A percentile compares a stretch with the other conserved stretches of the same genome.
Conservation (phyloP, 371 early-diverging fungal species). For the Rhizomucor miehei region DNA sequence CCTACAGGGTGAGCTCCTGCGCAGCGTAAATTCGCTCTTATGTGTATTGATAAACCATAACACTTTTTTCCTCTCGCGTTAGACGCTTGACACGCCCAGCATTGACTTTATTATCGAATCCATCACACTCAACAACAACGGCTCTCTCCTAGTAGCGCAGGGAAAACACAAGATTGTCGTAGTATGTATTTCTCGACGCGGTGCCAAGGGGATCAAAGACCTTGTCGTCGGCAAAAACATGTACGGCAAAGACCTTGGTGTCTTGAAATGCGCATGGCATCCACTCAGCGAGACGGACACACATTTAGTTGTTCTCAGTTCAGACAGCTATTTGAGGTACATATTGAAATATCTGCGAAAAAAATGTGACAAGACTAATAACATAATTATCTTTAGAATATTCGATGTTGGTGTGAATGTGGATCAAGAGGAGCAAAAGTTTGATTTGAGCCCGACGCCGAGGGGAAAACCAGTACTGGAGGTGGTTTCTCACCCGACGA, state of each 20-base stretch:
- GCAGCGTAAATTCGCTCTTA: too few species aligned
- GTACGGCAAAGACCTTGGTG: conserved; percentile 1
- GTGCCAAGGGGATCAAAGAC: conserved; percentile 10
- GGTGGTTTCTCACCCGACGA: conserved; percentile 25
- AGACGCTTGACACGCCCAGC: conserved; percentile 28
- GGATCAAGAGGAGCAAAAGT: conserved; percentile 38
- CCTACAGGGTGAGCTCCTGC: conserved; percentile 31
- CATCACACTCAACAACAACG: conserved; percentile 24
- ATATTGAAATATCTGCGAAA: neutral
- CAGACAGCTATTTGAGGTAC: conserved; percentile 36
- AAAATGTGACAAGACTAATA: neutral
- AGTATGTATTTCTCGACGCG: conserved; percentile 31
- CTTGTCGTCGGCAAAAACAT: conserved; percentile 11
- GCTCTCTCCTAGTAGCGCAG: conserved; percentile 30
- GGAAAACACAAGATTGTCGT: conserved; percentile 24
- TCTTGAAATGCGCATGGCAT: conserved; percentile 40
- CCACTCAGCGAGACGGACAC: conserved; percentile 41
- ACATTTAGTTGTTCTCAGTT: conserved; percentile 35
- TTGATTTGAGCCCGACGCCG: conserved; percentile 36
- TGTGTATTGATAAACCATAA: neutral
- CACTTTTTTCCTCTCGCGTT: neutral
- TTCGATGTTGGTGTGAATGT: conserved; percentile 38
- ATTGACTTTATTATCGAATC: conserved; percentile 35
- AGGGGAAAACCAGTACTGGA: conserved; percentile 1
- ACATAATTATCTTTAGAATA: conserved; percentile 21